phyloP scores from a whole-genome alignment of 768 basidiomycete genomes.

The Termitomyces sp. region DNA sequence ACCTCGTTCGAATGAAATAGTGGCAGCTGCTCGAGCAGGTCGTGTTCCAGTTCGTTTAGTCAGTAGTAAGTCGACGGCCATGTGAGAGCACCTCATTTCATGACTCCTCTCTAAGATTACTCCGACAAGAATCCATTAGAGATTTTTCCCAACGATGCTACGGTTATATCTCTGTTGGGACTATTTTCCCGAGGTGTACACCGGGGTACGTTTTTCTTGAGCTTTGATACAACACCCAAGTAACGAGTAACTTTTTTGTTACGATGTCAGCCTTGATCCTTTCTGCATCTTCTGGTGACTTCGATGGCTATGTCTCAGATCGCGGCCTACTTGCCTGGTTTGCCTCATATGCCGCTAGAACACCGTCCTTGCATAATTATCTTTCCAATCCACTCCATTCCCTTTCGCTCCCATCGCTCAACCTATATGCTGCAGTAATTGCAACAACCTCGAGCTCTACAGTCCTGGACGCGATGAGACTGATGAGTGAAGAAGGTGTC shows the following conservation, averaged over 20 bases:
- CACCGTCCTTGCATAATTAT: slow-evolving; percentile 37
- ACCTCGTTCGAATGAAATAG: slow-evolving; percentile 59
- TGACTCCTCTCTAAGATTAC: slow-evolving; percentile 43
- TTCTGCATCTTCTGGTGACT: slow-evolving; percentile 36
- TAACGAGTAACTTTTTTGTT: background rate
- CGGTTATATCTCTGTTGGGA: slow-evolving; percentile 53
- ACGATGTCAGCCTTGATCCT: slow-evolving; percentile 45
- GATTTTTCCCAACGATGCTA: slow-evolving; percentile 55
- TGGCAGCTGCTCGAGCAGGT: slow-evolving; percentile 69
- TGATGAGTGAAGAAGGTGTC: slow-evolving; percentile 84
- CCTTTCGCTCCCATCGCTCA: slow-evolving; percentile 58
- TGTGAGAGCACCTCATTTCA: background rate
- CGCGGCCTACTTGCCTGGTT: slow-evolving; percentile 68
- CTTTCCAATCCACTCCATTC: slow-evolving; percentile 49
- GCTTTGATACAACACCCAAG: background rate
- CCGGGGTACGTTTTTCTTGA: slow-evolving; percentile 41
- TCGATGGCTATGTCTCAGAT: slow-evolving; percentile 74
- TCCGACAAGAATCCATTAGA: slow-evolving; percentile 83
- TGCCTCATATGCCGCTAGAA: slow-evolving; percentile 43
- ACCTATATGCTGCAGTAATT: slow-evolving; percentile 58
- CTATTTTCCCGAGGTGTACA: slow-evolving; percentile 70
- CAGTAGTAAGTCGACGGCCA: slow-evolving; percentile 51
- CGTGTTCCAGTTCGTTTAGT: slow-evolving; percentile 70
- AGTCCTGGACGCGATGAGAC: slow-evolving; percentile 75
- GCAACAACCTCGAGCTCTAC: slow-evolving; percentile 53